Base-by-base conservation (phyloP, 257 asterid genomes). In the Petrea volubilis region DNA sequence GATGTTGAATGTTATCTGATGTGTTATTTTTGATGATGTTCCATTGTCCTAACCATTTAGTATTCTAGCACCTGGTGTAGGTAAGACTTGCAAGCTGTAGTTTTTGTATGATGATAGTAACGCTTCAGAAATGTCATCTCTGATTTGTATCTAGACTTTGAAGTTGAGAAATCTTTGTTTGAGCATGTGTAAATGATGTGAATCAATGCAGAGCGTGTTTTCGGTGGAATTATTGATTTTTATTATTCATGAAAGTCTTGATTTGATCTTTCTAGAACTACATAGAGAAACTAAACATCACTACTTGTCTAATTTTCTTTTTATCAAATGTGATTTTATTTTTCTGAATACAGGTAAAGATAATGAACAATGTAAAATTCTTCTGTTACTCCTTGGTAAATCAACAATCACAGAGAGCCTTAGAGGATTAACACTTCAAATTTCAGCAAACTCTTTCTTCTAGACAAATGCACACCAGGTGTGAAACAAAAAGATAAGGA, bases 381-480 rank as follows among this genome's bases (percentile, higher is more conserved):
- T 60, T 25, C 17, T 10, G 9, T 60, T 20, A 18, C 84, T 93
- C 73, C 64, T 81, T 52, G 98, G 98, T 20, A 93, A 91, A 78
- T 78, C 97, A 71, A 83, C 97, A 55, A 89, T 93, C 73, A 82
- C 77, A 38, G 98, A 93, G 82, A 79, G 75, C 76, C 85, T 93
- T 56, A 83, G 96, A 71, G 97, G 97, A 67, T 77, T 86, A 60
- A 86, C 72, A 53, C 91, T 93, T 79, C 95, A 91, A 75, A 93
- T 93, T n/a, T n/a, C n/a, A n/a, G n/a, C n/a, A n/a, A n/a, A n/a
- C n/a, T n/a, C n/a, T n/a, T n/a, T n/a, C n/a, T 67, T 91, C 98
- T 97, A 93, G 82, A 93, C 98, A 44, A 89, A 93, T 75, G 86
- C 98, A 3, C 90, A 78, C 60, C 98, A 93, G 96, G 98, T 91